These are phyloP conservation scores for Chrysopogon serrulatus DNA, from an alignment of 176 grass and related monocot genomes.

Conservation along the genomic window DNA sequence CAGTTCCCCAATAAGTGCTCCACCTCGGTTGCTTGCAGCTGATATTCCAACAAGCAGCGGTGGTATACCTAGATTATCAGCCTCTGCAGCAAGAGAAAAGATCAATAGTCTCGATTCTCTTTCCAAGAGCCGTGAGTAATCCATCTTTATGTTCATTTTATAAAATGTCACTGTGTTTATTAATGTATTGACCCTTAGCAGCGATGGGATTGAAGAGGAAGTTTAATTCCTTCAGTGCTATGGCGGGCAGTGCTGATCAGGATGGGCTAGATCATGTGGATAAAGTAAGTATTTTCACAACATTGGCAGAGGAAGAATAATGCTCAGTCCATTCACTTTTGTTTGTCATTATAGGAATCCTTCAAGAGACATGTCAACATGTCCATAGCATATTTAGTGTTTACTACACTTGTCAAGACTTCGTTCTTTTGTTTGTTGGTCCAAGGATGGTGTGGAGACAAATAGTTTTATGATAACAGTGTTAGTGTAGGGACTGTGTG, in stretches of 20 bases:
- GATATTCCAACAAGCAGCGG: constrained; percentile 38
- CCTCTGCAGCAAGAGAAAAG: constrained; percentile 7
- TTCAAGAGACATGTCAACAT: background rate
- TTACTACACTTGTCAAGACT: background rate
- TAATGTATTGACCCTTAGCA: constrained; percentile 43
- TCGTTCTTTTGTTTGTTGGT: background rate
- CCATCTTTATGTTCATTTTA: background rate
- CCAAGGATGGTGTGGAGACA: background rate
- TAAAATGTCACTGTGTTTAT: constrained; percentile 23
- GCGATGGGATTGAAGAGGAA: constrained; percentile 51
- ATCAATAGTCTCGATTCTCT: constrained; percentile 1
- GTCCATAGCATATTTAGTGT: background rate
- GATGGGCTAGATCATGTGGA: background rate
- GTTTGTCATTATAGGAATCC: background rate
- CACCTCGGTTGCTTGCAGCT: constrained; percentile 20
- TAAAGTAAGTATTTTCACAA: constrained; percentile 31
- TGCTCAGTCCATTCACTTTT: background rate
- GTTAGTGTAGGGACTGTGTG: background rate
- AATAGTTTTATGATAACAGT: background rate
- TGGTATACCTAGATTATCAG: constrained; percentile 14
- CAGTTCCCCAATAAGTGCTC: constrained; percentile 8
- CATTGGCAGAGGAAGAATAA: constrained; percentile 14
- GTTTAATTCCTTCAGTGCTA: constrained; percentile 16
- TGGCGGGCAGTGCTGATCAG: background rate
- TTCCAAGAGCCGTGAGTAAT: constrained; percentile 31